Base-by-base conservation (phyloP, 192 early-diverging fungal species). In the Coemansia asiatica region DNA sequence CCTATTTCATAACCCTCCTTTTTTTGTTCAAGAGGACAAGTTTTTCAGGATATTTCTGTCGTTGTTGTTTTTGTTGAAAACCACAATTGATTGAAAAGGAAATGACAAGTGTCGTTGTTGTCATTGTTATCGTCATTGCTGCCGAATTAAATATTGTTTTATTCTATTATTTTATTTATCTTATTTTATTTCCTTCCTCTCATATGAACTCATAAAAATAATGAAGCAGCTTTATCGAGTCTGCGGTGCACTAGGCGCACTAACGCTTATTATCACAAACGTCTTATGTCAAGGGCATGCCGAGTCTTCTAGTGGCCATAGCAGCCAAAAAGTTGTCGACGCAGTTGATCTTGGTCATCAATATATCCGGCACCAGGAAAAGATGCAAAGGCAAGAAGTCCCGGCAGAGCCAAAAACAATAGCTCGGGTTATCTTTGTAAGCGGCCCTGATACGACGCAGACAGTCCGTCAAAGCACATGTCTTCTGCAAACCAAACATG, bases 351-450 rank as follows among this genome's bases (percentile, higher is more conserved):
- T 4, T 10, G 18, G 48, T 16, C 48, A 49, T 5, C 4, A 5
- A 22, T 16, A 49, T 16, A 18, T 49, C 21, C 48, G 18, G 18
- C 18, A 22, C 15, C 48, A 49, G 49, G 36, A 38, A 13, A 5
- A 22, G 19, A 40, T 62, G 19, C 40, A 22, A 6, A 12, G 18
- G 22, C 13, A 15, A 5, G 27, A 56, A n/a, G 23, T 15, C 23
- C 28, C 23, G 13, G 25, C 10, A 15, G 23, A 36, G 16, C 33
- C 35, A 25, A 38, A 55, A 46, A 64, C 63, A 56, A 38, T 64
- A 64, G 56, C 63, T 10, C 50, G 54, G 53, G 19, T 64, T 33
- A 55, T 64, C 23, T 26, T 56, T 53, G 50, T 36, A 1, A 22
- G 51, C 25, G n/a, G 25, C 25, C 53, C 53, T 8, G 25, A 35